These are phyloP conservation scores for Lipomyces orientalis DNA, from an alignment of 805 yeast species.

Conservation along the genomic window DNA sequence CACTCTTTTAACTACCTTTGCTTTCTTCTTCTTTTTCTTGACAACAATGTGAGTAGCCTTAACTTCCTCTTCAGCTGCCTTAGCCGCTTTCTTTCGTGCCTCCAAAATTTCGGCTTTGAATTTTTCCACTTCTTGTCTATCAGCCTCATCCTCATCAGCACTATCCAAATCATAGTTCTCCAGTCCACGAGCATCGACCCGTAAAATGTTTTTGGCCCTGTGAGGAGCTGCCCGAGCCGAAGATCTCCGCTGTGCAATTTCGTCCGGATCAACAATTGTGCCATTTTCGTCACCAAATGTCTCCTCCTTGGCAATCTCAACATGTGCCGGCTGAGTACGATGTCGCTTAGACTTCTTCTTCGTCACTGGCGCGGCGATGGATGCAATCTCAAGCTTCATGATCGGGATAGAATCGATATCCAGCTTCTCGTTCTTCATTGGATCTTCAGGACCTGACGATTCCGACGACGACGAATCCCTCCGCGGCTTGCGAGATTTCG, in stretches of 20 bases:
- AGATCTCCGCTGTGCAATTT: conserved; percentile 4
- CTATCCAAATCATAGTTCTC: conserved; percentile 32
- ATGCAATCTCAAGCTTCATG: conserved; percentile 35
- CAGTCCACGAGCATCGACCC: conserved; percentile 35
- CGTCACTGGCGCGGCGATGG: conserved; percentile 22
- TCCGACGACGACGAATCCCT: conserved; percentile 11
- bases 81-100: conserved; percentile 33
- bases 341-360: conserved; percentile 30
- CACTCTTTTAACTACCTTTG: conserved; percentile 26
- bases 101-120: conserved; percentile 32
- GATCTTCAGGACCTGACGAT: conserved; percentile 17
- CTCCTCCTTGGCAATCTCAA: conserved; percentile 35
- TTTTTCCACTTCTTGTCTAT: conserved; percentile 30
- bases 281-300: conserved; percentile 29
- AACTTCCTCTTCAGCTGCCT: conserved; percentile 27
- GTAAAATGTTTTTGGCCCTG: conserved; percentile 15
- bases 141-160: conserved; percentile 33
- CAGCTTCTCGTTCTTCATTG: conserved; percentile 35
- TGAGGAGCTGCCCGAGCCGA: conserved; percentile 1
- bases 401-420: conserved; percentile 38
- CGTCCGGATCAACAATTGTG: conserved; percentile 13
- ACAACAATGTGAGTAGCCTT: conserved; percentile 27
- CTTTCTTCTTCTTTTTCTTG: conserved; percentile 34
- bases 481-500: conserved; percentile 21
- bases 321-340: conserved; percentile 22